Evolutionary conservation across 176 grass and related monocot species (phyloP).

Genomic region (Guadua angustifolia): DNA sequence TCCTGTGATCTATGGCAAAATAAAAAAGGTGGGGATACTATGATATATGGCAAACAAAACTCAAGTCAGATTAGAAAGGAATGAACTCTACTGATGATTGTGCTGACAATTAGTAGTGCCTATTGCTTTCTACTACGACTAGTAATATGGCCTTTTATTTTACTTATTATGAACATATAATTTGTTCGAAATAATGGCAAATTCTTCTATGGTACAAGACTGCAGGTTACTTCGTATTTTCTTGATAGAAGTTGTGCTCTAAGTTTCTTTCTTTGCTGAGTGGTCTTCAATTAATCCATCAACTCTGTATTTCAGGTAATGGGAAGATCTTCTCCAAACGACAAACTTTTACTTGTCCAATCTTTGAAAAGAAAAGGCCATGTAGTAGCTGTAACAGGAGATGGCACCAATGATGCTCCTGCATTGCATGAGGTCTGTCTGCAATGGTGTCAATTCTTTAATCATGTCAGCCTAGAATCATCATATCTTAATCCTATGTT

Average conservation of each 20-base stretch:
- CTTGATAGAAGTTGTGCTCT: not conserved
- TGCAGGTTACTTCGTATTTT: not conserved
- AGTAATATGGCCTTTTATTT: not conserved
- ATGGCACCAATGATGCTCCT: slow-evolving; percentile 75
- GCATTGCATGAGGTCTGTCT: slow-evolving; percentile 61
- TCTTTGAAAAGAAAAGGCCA: slow-evolving; percentile 62
- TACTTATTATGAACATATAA: not conserved
- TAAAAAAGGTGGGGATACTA: no score
- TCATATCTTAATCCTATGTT: not conserved
- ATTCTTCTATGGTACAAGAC: not conserved
- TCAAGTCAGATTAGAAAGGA: not conserved
- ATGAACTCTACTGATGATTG: not conserved
- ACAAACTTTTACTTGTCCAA: slow-evolving; percentile 70
- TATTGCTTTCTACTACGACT: not conserved
- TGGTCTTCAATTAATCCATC: not conserved
- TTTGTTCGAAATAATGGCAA: not conserved
- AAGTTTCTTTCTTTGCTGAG: not conserved
- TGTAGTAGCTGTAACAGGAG: slow-evolving; percentile 77
- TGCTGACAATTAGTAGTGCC: not conserved
- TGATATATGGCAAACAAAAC: not conserved
- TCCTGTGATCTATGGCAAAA: not conserved
- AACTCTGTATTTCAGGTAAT: slow-evolving; percentile 52
- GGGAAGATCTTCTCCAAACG: slow-evolving; percentile 72
- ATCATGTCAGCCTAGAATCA: not conserved
- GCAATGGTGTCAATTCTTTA: not conserved